Percentiles rank a stretch among this genome's conserved stretches.
These are phyloP conservation scores for Strigomonas culicis DNA, from an alignment of 208 protist species.

Conservation along the genomic window DNA sequence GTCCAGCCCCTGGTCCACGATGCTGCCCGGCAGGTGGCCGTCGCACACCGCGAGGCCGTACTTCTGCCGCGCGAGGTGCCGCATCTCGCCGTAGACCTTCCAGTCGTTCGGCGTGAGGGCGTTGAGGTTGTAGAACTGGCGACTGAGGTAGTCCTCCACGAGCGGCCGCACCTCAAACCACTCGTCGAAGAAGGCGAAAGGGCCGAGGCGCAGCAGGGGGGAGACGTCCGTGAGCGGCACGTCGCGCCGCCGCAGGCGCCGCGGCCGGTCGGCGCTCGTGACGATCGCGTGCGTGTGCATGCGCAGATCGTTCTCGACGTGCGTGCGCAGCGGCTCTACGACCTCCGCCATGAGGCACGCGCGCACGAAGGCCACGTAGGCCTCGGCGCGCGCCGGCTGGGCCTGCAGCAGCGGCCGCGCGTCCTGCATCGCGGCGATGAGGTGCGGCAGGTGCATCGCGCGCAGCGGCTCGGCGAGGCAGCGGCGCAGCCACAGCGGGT, in stretches of 20 bases:
- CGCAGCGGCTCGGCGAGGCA: conserved; percentile 68
- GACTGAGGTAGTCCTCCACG: conserved; percentile 94
- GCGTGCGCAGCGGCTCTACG: conserved; percentile 71
- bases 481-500: conserved; percentile 78
- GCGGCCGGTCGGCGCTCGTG: conserved; percentile 26
- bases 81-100: conserved; percentile 96
- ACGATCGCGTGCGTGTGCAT: conserved; percentile 89
- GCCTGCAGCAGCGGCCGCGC: conserved; percentile 26
- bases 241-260: neutral
- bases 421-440: conserved; percentile 78
- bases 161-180: conserved; percentile 65
- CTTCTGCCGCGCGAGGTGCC: conserved; percentile 88
- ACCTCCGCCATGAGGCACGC: conserved; percentile 45
- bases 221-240: conserved; percentile 13
- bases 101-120: conserved; percentile 94
- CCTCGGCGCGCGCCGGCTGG: conserved; percentile 25
- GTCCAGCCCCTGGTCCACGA: conserved; percentile 95
- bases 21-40: conserved; percentile 90
- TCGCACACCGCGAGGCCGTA: conserved; percentile 88
- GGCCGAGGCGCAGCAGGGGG: conserved; percentile 24
- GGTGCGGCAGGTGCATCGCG: conserved; percentile 54
- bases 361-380: conserved; percentile 59
- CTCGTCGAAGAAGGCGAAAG: conserved; percentile 82
- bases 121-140: conserved; percentile 97
- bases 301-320: conserved; percentile 94